These are phyloP conservation scores for Erysimum cheiranthoides DNA, from an alignment of 345 rosid species.

Conservation along the genomic window DNA sequence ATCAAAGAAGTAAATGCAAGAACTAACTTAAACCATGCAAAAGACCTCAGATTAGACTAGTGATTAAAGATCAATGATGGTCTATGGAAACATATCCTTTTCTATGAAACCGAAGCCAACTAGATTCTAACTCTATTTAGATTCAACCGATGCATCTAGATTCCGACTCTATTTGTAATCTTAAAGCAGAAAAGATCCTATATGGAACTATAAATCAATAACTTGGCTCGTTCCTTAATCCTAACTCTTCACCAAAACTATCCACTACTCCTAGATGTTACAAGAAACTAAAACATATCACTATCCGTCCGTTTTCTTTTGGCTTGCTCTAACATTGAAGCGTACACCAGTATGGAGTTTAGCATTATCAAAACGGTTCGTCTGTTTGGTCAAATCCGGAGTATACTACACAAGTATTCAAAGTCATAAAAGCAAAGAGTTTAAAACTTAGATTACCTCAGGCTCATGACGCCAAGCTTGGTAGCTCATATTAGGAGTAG, in stretches of 20 bases:
- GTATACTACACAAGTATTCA: too few species aligned
- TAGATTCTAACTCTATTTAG: background rate
- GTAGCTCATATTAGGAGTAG: constrained; percentile 79
- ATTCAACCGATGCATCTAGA: too few species aligned
- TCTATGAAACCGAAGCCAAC: background rate
- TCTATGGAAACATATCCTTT: background rate
- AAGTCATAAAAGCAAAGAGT: background rate
- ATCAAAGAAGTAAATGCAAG: constrained; percentile 3
- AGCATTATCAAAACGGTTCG: too few species aligned
- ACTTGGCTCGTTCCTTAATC: background rate
- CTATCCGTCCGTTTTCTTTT: too few species aligned
- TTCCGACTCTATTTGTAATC: background rate
- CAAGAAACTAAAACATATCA: background rate
- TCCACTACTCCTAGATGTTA: background rate
- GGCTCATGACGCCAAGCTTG: constrained; percentile 97
- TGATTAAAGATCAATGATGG: background rate
- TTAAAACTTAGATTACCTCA: constrained; percentile 53
- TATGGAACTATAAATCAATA: background rate
- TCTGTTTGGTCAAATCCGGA: too few species aligned
- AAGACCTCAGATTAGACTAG: background rate
- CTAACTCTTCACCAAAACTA: background rate
- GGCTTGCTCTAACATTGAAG: too few species aligned
- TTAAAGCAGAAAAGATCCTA: background rate
- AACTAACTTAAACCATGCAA: background rate
- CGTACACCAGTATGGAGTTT: too few species aligned